Conservation (phyloP, 495 filamentous ascomycete species). For the Penicillium fimorum region DNA sequence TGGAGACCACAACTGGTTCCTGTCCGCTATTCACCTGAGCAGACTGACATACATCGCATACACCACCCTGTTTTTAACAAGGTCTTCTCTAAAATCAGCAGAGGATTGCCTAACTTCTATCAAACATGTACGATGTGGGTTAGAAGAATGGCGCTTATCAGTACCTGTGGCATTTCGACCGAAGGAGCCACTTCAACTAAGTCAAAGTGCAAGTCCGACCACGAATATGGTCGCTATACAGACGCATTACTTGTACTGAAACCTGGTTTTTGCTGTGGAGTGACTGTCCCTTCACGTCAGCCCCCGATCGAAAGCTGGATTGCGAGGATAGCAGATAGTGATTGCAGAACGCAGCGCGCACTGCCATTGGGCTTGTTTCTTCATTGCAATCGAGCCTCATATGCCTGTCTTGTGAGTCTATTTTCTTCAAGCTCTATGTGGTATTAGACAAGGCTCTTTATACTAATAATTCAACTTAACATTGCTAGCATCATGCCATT, state of each 20-base stretch:
- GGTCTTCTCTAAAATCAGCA: conserved; percentile 25
- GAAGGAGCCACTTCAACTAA: conserved; percentile 10
- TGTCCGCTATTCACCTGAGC: conserved; percentile 23
- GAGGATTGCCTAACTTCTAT: conserved; percentile 23
- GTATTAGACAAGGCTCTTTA: background rate
- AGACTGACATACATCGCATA: conserved; percentile 32
- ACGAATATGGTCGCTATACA: background rate
- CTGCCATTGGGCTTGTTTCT: too few relatives aligned
- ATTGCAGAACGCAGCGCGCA: conserved; percentile 25
- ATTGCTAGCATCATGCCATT: conserved; percentile 22
- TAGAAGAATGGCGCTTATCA: conserved; percentile 32
- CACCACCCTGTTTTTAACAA: conserved; percentile 32
- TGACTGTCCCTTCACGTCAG: conserved; percentile 11
- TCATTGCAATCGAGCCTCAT: conserved; percentile 32
- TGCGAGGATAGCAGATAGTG: conserved; percentile 23
- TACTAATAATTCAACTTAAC: background rate
- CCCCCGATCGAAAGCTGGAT: conserved; percentile 12
- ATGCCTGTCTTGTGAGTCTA: conserved; percentile 33
- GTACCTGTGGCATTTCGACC: conserved; percentile 29
- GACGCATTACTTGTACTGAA: background rate
- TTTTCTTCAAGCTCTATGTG: background rate
- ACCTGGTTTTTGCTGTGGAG: background rate
- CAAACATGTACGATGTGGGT: conserved; percentile 22
- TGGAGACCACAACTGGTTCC: conserved; percentile 35
- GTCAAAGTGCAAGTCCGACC: background rate